A percentile compares a stretch with the other conserved stretches of the same genome.
Conservation (phyloP, 192 early-diverging fungal species). For the Haplosporangium gracile region DNA sequence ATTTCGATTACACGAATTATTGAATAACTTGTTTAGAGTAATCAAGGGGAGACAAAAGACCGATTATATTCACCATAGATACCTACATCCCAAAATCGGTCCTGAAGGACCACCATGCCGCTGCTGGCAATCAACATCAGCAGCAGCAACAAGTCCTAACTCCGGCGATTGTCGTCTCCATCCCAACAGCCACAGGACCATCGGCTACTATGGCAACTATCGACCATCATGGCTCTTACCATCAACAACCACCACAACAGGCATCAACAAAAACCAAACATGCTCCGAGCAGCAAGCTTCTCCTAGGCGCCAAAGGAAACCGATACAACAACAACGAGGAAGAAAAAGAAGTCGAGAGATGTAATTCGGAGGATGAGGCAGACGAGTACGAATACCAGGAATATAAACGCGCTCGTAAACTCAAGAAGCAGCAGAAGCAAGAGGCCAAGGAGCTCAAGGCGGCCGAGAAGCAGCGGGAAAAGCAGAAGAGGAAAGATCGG, state of each 20-base stretch:
- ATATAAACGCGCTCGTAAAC: slow-evolving; percentile 21
- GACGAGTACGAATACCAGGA: slow-evolving; percentile 52
- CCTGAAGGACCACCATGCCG: slow-evolving; percentile 5
- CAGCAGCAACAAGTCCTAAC: slow-evolving; percentile 6
- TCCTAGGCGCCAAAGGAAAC: too few species aligned
- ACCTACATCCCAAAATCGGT: slow-evolving; percentile 34
- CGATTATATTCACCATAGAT: slow-evolving; percentile 21
- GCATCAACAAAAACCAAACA: too few species aligned
- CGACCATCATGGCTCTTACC: neutral
- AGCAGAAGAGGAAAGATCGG: slow-evolving; percentile 8
- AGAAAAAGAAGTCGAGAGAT: neutral
- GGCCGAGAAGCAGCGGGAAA: slow-evolving; percentile 13
- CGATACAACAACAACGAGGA: slow-evolving; percentile 2
- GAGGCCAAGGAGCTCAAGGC: slow-evolving; percentile 21
- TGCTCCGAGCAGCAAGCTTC: too few species aligned
- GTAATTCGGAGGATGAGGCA: slow-evolving; percentile 37
- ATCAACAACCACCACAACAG: too few species aligned
- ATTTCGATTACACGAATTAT: neutral
- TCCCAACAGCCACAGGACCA: neutral
- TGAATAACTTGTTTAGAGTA: neutral
- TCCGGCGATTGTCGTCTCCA: neutral
- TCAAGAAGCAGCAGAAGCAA: slow-evolving; percentile 31
- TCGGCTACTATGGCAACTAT: neutral
- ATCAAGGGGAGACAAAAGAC: neutral
- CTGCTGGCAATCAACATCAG: neutral